Evolutionary conservation across 441 rosid genomes (phyloP).

Genomic region (Sinapis alba): DNA sequence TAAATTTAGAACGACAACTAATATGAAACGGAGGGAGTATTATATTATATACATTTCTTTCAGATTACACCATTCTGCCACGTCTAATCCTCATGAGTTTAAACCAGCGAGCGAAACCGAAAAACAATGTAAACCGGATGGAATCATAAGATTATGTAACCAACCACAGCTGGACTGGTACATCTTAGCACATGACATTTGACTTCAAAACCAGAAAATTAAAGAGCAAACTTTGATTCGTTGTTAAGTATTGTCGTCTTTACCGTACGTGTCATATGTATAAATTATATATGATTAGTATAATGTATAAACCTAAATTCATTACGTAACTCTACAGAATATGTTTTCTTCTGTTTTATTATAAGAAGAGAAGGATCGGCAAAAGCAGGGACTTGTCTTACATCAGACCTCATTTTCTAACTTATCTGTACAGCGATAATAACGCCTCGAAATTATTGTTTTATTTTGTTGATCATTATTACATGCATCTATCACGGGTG

Average conservation of each 20-base stretch:
- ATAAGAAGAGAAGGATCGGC: neutral
- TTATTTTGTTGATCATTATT: neutral
- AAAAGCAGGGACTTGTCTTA: slow-evolving; percentile 7
- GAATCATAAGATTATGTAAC: neutral
- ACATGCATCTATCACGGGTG: neutral
- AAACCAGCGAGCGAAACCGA: neutral
- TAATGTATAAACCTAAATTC: neutral
- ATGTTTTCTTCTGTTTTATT: neutral
- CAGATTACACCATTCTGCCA: neutral
- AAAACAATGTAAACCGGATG: neutral
- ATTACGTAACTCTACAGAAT: neutral
- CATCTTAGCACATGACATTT: slow-evolving; percentile 15
- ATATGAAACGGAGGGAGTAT: too few relatives aligned
- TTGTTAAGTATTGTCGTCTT: neutral
- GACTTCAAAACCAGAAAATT: neutral
- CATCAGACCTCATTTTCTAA: slow-evolving; percentile 17
- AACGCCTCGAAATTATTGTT: slow-evolving; percentile 4
- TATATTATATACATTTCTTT: neutral
- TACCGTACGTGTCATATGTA: slow-evolving; percentile 4
- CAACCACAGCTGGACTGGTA: neutral
- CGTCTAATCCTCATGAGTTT: neutral
- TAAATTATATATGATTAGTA: neutral
- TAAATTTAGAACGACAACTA: too few relatives aligned
- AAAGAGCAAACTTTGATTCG: neutral
- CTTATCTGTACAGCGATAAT: slow-evolving; percentile 21